A percentile compares a stretch with the other conserved stretches of the same genome.
phyloP scores from a whole-genome alignment of 2,329 filamentous ascomycete species.

The Aureobasidium sp. region DNA sequence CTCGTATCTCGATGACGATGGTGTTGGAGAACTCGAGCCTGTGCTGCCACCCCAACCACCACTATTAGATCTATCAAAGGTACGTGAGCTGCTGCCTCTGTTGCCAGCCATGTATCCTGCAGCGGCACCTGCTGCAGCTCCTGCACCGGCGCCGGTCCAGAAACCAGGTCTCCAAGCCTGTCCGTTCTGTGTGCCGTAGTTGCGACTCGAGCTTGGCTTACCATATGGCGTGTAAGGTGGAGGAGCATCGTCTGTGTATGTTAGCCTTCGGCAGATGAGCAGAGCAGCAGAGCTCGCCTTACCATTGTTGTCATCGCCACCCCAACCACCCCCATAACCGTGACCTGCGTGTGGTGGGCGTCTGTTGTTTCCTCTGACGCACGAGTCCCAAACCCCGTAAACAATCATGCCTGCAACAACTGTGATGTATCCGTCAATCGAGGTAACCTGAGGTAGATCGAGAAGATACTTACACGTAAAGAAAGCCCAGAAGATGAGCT shows the following conservation, averaged over 20 bases:
- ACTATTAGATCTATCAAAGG: slow-evolving; percentile 25
- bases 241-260: slow-evolving; percentile 40
- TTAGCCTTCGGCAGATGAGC: neutral
- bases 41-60: slow-evolving; percentile 18
- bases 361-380: slow-evolving; percentile 16
- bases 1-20: slow-evolving; percentile 27
- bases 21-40: slow-evolving; percentile 17
- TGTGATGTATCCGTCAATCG: slow-evolving; percentile 12
- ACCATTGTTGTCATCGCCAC: slow-evolving; percentile 37
- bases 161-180: slow-evolving; percentile 65
- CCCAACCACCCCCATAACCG: slow-evolving; percentile 35
- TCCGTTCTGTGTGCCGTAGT: slow-evolving; percentile 18
- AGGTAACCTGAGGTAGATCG: neutral
- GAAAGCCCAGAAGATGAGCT: slow-evolving; percentile 51
- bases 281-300: neutral
- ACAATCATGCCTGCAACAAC: slow-evolving; percentile 26
- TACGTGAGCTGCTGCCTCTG: slow-evolving; percentile 28
- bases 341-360: slow-evolving; percentile 26
- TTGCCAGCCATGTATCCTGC: slow-evolving; percentile 58
- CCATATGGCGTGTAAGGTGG: slow-evolving; percentile 39
- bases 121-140: slow-evolving; percentile 61
- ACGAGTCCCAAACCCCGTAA: slow-evolving; percentile 24
- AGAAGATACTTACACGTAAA: slow-evolving; percentile 43
- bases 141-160: slow-evolving; percentile 62
- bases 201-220: neutral